Evolutionary conservation across 2,329 filamentous ascomycete genomes (phyloP).

Genomic region (Neopestalotiopsis clavispora): DNA sequence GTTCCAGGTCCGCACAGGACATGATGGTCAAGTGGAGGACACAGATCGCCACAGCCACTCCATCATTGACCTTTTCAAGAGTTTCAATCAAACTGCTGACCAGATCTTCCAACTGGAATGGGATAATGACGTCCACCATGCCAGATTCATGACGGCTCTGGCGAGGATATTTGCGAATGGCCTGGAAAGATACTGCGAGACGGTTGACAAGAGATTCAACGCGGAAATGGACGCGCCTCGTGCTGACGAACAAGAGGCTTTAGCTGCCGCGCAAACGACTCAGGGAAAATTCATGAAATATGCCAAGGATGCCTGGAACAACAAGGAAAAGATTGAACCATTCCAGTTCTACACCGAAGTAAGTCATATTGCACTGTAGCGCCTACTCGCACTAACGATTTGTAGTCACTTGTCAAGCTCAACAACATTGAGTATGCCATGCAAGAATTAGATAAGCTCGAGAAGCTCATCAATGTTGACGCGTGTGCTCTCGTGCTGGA

Average conservation of each 20-base stretch:
- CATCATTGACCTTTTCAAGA: constrained; percentile 88
- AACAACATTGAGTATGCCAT: constrained; percentile 98
- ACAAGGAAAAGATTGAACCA: constrained; percentile 90
- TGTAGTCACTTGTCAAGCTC: constrained; percentile 90
- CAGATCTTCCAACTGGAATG: constrained; percentile 86
- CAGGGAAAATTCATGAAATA: constrained; percentile 94
- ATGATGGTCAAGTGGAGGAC: constrained; percentile 69
- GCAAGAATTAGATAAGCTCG: constrained; percentile 87
- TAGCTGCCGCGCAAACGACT: constrained; percentile 75
- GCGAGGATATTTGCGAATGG: constrained; percentile 84
- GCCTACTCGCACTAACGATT: constrained; percentile 33
- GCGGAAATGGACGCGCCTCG: constrained; percentile 93
- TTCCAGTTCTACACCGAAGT: constrained; percentile 97
- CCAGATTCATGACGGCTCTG: constrained; percentile 94
- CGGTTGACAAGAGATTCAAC: constrained; percentile 82
- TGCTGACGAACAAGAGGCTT: constrained; percentile 75
- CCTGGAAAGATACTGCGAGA: constrained; percentile 87
- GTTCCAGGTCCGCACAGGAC: constrained; percentile 76
- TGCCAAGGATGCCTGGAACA: constrained; percentile 91
- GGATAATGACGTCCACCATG: constrained; percentile 92
- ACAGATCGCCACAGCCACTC: constrained; percentile 91
- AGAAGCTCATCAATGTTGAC: constrained; percentile 89
- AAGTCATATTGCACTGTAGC: constrained; percentile 29
- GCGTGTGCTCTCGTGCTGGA: constrained; percentile 83
- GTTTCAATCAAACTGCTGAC: constrained; percentile 91